Conservation (phyloP, 768 basidiomycete species). For the Paxillus rubicundulus region DNA sequence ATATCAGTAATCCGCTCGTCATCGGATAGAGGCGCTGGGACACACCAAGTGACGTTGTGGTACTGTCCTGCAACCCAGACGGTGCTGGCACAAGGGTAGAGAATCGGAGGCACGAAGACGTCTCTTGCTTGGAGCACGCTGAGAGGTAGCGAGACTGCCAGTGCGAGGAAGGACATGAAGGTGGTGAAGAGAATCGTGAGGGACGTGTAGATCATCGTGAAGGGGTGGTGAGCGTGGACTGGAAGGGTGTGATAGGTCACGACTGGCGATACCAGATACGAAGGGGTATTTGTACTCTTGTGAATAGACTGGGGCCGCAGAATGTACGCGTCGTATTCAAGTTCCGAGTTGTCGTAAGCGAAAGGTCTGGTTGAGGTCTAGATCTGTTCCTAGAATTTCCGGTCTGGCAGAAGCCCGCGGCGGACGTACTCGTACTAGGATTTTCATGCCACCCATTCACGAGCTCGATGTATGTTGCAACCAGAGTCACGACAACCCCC, state of each 20-base stretch:
- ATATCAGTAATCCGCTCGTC: neutral
- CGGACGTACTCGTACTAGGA: no score
- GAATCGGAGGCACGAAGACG: slow-evolving; percentile 27
- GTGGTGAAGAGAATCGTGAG: slow-evolving; percentile 16
- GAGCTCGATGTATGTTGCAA: no score
- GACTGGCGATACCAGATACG: neutral
- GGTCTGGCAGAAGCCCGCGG: no score
- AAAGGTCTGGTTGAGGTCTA: neutral
- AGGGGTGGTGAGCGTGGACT: no score
- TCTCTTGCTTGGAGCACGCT: slow-evolving; percentile 10
- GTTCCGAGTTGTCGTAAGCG: neutral
- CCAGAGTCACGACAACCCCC: no score
- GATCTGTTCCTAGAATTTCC: no score
- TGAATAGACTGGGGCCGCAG: neutral
- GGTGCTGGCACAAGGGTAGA: slow-evolving; percentile 20
- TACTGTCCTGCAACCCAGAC: slow-evolving; percentile 22
- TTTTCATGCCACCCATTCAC: neutral
- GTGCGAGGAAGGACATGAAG: slow-evolving; percentile 12
- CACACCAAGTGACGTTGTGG: slow-evolving; percentile 33
- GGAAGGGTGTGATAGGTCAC: slow-evolving; percentile 10
- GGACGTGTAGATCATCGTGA: slow-evolving; percentile 4
- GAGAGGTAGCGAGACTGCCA: slow-evolving; percentile 11
- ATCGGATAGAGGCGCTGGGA: neutral
- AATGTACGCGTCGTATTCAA: no score
- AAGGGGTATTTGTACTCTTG: slow-evolving; percentile 9